These are phyloP conservation scores for Fraxinus floribunda DNA, from an alignment of 305 asterid species.

Conservation along the genomic window DNA sequence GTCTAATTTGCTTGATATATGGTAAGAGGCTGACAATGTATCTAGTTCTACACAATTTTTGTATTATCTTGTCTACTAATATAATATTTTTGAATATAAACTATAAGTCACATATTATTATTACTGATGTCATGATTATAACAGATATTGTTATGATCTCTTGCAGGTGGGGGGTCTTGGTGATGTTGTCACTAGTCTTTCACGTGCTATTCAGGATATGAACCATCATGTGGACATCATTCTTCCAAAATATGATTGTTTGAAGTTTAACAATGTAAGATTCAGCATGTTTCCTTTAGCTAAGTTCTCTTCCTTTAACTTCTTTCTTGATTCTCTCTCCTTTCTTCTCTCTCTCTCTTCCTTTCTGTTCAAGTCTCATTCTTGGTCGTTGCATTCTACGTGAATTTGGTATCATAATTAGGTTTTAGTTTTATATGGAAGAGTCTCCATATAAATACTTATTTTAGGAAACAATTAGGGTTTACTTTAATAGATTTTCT, in stretches of 20 bases:
- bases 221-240: slow-evolving; percentile 83
- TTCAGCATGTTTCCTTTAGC: slow-evolving; percentile 25
- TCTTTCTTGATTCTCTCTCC: background rate
- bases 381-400: background rate
- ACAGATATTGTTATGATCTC: slow-evolving; percentile 16
- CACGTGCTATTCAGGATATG: slow-evolving; percentile 96
- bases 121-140: background rate
- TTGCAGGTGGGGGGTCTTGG: slow-evolving; percentile 99
- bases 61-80: slow-evolving; percentile 14
- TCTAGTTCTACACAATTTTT: background rate
- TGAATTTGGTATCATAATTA: background rate
- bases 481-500: background rate
- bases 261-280: slow-evolving; percentile 73
- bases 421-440: background rate
- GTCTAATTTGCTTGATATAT: slow-evolving; percentile 2
- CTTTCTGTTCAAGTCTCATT: background rate
- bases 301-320: slow-evolving; percentile 8
- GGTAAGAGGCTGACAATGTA: background rate
- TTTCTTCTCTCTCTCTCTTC: background rate
- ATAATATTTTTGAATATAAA: background rate
- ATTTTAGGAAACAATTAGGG: background rate
- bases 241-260: slow-evolving; percentile 91
- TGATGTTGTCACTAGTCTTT: slow-evolving; percentile 98
- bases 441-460: background rate
- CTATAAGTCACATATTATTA: background rate